Evolutionary conservation across 352 stramenopile species (phyloP), one percentile per base, ranked within the genome.

Genomic region (Heterotrichella gracilis): DNA sequence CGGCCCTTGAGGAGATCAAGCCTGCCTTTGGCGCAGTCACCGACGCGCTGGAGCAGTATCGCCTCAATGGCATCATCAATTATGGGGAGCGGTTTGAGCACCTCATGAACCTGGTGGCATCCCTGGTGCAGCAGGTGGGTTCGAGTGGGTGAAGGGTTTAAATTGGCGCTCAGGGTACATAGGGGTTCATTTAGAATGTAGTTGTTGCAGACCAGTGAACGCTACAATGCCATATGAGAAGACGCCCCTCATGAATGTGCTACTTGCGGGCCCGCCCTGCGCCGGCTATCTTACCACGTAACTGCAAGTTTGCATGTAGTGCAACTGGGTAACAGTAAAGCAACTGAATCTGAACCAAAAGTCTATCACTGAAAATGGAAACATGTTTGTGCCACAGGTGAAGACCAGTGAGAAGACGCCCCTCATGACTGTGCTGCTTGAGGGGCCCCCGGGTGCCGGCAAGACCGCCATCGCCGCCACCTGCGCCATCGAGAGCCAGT

Each of bases 381-480:
- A n/a, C n/a, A n/a, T n/a, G n/a, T n/a, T n/a, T n/a, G n/a, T n/a
- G n/a, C n/a, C n/a, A n/a, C n/a, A n/a, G n/a, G n/a, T n/a, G n/a
- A n/a, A n/a, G n/a, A 83, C 80, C 63, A 95, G 88, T 68, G 84
- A 89, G 40, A 87, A 92, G 69, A 97, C 90, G 53, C 87, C 92
- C 19, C 75, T 98, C 13, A 92, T 98, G 83, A 94, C 85, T 24
- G 85, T 96, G 13, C 80, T 97, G 67, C 76, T 99, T n/a, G 79
- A 95, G 70, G 92, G 92, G 24, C 79, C 89, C 67, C 78, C 83
- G n/a, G 81, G 83, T 3, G 81, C 85, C 0, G 93, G 93, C 41
- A 99, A 98, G 76, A 98, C 91, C 0, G 93, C 93, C 0, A 76
- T 99, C 23, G 89, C 92, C 19, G 94, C 91, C 14, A 93, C 94